Evolutionary conservation across 305 asterid genomes (phyloP).

Genomic region (Fraxinus sp.): DNA sequence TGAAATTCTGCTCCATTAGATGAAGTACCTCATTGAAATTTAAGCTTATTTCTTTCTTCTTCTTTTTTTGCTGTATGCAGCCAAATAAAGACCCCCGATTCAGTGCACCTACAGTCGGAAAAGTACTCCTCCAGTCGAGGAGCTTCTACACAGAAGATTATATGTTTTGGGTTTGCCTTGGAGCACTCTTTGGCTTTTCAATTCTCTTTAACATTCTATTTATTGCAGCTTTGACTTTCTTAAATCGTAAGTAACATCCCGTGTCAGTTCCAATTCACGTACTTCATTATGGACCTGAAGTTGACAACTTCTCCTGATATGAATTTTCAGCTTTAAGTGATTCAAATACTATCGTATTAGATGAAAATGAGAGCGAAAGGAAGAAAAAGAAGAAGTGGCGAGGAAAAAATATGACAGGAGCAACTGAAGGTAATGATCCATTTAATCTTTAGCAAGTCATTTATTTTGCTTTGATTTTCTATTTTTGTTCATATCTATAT

Average conservation of each 20-base stretch:
- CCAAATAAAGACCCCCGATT: conserved; percentile 42
- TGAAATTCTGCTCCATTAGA: background rate
- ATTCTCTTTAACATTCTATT: conserved; percentile 42
- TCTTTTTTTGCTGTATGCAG: conserved; percentile 25
- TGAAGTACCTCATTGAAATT: background rate
- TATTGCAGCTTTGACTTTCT: conserved; percentile 36
- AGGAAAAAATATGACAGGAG: background rate
- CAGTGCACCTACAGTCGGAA: conserved; percentile 42
- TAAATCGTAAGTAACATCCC: conserved; percentile 35
- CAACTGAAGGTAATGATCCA: conserved; percentile 21
- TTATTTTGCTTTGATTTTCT: background rate
- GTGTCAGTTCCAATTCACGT: background rate
- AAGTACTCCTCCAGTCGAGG: conserved; percentile 39
- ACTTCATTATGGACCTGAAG: background rate
- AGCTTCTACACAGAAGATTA: conserved; percentile 43
- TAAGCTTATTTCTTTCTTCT: background rate
- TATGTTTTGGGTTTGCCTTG: conserved; percentile 41
- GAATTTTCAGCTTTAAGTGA: conserved; percentile 33
- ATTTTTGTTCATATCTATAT: background rate
- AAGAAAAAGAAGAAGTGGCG: conserved; percentile 3
- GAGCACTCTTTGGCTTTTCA: conserved; percentile 43
- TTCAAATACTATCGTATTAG: conserved; percentile 25
- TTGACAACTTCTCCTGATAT: background rate
- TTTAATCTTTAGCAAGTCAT: background rate
- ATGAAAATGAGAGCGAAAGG: conserved; percentile 23